Evolutionary conservation across 495 filamentous ascomycete genomes (phyloP), one percentile per base, ranked within the genome.

Genomic region (Daldinia caldariorum): DNA sequence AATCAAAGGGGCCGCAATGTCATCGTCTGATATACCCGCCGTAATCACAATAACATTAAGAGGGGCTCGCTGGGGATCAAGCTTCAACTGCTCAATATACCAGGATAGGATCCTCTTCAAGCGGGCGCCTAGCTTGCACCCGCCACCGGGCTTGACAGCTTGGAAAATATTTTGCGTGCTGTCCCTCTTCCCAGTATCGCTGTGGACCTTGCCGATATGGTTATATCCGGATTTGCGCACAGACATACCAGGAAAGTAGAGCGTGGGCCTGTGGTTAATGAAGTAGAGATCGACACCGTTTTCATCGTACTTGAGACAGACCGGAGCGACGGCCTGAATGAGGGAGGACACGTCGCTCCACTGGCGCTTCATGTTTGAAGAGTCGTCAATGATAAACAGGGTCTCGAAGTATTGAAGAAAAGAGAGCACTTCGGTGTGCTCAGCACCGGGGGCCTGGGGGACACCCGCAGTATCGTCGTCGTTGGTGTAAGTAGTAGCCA

Each of bases 201-300:
- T 63, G 47, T 71, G 63, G 50, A 71, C 69, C 26, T 71, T 47
- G 18, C 63, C 63, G 49, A 71, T 71, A 41, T 71, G 69, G 63
- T 71, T 71, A 32, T 71, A 71, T 13, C 69, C 69, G 10, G 69
- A 71, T 45, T 71, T 71, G 51, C 69, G 69, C 7, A 71, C 63
- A 31, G 59, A 63, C 63, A 71, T 71, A 5, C 69, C 69, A 1
- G 69, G 69, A 63, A 71, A 71, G 47, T 71, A 71, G 14, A 71
- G 49, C n/a, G n/a, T 63, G 37, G 69, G 69, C 10, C 69, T 60
- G 49, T 71, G 69, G 55, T 71, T 71, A 54, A 71, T 51, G 58
- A 71, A 71, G 59, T 71, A 71, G 54, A 71, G 38, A 55, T 71
- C 69, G 59, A 71, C 66, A n/a, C 69, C 69, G 54, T 71, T 71